A percentile compares a stretch with the other conserved stretches of the same genome.
Evolutionary conservation across 495 filamentous ascomycete species (phyloP).

Genomic region (Staphylotrichum tortipilum): DNA sequence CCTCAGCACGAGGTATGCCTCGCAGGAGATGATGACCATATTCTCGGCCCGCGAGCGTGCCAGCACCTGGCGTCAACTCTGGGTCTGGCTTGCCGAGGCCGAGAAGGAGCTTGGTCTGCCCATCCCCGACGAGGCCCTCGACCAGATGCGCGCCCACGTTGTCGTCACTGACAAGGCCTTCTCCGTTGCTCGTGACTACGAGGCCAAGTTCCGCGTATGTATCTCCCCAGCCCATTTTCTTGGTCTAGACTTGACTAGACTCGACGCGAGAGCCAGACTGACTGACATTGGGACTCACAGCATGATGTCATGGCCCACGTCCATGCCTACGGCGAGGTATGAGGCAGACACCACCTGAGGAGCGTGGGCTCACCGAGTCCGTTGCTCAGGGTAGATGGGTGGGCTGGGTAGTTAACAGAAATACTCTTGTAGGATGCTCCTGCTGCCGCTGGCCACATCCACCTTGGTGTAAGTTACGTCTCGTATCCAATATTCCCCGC

Average conservation of each 20-base stretch:
- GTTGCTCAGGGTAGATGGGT: background rate
- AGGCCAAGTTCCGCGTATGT: constrained; percentile 34
- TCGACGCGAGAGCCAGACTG: too few species aligned
- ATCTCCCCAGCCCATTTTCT: background rate
- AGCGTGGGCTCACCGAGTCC: background rate
- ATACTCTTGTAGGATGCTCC: constrained; percentile 47
- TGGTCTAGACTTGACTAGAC: too few species aligned
- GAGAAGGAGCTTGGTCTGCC: constrained; percentile 60
- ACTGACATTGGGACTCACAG: constrained; percentile 3
- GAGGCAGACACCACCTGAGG: background rate
- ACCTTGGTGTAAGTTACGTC: constrained; percentile 46
- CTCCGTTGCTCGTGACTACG: constrained; percentile 64
- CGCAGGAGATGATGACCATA: constrained; percentile 48
- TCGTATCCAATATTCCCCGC: too few species aligned
- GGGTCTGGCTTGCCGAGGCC: constrained; percentile 76
- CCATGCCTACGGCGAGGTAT: constrained; percentile 61
- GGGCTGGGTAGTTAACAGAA: background rate
- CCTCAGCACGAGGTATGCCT: constrained; percentile 65
- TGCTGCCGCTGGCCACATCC: constrained; percentile 79
- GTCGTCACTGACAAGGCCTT: constrained; percentile 75
- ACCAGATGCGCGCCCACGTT: constrained; percentile 64
- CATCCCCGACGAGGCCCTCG: constrained; percentile 62
- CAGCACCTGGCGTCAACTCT: constrained; percentile 71
- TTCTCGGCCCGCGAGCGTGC: constrained; percentile 65
- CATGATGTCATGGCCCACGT: constrained; percentile 55